Evolutionary conservation across 2,329 filamentous ascomycete species (phyloP).

Genomic region (Zymoseptoria tritici): DNA sequence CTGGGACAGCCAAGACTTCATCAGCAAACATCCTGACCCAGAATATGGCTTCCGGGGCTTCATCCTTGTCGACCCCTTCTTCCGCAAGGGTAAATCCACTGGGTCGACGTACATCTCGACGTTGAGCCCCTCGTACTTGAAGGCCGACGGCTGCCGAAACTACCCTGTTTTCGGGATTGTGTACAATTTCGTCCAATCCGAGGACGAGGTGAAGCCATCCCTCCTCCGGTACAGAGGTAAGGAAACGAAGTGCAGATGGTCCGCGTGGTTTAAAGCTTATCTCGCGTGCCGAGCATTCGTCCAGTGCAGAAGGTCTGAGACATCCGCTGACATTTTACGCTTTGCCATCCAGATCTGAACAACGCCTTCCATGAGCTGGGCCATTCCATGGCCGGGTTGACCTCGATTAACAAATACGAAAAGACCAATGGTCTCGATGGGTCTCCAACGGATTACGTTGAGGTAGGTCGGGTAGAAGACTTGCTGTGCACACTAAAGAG

Average conservation of each 20-base stretch:
- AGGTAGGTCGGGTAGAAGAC: background rate
- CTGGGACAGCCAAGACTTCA: conserved; percentile 9
- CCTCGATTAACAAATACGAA: background rate
- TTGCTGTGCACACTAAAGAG: too few relatives aligned
- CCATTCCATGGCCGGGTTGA: conserved; percentile 8
- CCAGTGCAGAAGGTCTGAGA: too few relatives aligned
- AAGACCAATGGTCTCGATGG: background rate
- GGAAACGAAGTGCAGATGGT: too few relatives aligned
- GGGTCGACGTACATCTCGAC: conserved; percentile 2
- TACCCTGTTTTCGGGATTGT: conserved; percentile 4
- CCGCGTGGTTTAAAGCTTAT: too few relatives aligned
- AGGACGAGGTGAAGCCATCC: background rate
- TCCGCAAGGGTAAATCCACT: background rate
- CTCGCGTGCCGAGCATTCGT: too few relatives aligned
- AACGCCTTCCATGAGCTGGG: conserved; percentile 8
- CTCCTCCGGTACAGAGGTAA: background rate
- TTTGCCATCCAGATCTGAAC: background rate
- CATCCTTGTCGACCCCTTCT: conserved; percentile 10
- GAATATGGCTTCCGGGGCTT: conserved; percentile 1
- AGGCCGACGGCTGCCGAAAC: conserved; percentile 3
- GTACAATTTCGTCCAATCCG: conserved; percentile 5
- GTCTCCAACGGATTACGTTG: conserved; percentile 5
- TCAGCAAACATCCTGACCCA: background rate
- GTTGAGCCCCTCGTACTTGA: conserved; percentile 1
- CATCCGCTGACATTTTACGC: too few relatives aligned